Conservation (phyloP, 805 yeast genomes). For the Starmera caribaea region DNA sequence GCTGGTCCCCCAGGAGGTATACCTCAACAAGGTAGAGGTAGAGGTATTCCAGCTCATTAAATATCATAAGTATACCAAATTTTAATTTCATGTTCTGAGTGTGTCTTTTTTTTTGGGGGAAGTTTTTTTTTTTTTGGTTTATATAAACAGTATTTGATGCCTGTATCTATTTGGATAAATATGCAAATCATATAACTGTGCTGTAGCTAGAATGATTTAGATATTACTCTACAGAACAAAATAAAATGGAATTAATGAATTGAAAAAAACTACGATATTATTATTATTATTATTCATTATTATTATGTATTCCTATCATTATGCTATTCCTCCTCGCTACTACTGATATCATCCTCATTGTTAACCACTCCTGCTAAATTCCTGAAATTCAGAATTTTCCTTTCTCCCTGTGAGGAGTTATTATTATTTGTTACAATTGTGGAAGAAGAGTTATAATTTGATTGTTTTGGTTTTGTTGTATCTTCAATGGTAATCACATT, state of each 20-base stretch:
- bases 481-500: constrained; percentile 8
- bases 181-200: no score
- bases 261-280: no score
- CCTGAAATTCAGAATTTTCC: constrained; percentile 8
- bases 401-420: no score
- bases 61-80: constrained; percentile 3
- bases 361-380: constrained; percentile 12
- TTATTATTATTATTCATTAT: no score
- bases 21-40: constrained; percentile 53
- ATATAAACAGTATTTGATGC: not conserved
- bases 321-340: constrained; percentile 17
- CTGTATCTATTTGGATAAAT: no score
- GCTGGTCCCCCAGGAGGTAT: constrained; percentile 39
- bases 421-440: no score
- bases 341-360: constrained; percentile 16
- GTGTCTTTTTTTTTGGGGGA: not conserved
- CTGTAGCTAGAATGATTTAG: no score
- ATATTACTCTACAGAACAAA: no score
- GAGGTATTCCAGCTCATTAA: constrained; percentile 47
- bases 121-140: not conserved
- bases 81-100: constrained; percentile 2
- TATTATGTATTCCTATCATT: no score
- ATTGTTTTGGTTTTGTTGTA: not conserved
- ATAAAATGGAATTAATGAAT: no score
- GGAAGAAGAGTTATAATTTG: no score